A percentile compares a stretch with the other conserved stretches of the same genome.
Evolutionary conservation across 495 filamentous ascomycete species (phyloP).

Genomic region (Lophium mytilinum): DNA sequence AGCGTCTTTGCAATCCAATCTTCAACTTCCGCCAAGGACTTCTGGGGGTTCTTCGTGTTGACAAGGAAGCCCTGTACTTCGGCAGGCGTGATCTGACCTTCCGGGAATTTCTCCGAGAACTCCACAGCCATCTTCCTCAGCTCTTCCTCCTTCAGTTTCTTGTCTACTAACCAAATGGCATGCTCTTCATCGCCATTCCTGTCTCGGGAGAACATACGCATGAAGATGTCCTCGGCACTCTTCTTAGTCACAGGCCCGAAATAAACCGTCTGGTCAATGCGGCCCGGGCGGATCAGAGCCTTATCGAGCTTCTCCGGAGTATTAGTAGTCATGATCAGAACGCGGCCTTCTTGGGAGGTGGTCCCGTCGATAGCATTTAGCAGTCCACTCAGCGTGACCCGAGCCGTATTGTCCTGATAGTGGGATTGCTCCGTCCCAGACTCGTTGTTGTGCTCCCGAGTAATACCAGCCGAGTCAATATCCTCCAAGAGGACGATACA

Average conservation of each 20-base stretch:
- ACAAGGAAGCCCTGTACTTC: background rate
- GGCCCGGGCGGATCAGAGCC: conserved; percentile 24
- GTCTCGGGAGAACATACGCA: background rate
- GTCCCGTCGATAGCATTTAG: conserved; percentile 27
- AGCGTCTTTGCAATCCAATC: background rate
- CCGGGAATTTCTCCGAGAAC: background rate
- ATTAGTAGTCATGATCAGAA: conserved; percentile 27
- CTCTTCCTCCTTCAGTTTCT: background rate
- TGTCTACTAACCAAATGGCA: background rate
- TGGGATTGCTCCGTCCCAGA: too few relatives aligned
- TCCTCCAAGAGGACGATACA: conserved; percentile 26
- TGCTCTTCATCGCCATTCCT: background rate
- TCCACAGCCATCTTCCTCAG: background rate
- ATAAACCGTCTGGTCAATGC: conserved; percentile 10
- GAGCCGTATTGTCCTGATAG: background rate
- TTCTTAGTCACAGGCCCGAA: background rate
- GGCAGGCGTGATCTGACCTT: background rate
- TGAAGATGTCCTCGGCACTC: background rate
- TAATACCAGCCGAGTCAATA: conserved; percentile 15
- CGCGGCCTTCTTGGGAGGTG: conserved; percentile 15
- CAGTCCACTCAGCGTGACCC: conserved; percentile 20
- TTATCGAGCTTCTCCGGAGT: conserved; percentile 16
- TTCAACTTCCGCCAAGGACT: background rate
- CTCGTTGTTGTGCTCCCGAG: conserved; percentile 1
- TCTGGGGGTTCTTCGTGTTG: background rate